Percentiles rank a stretch among this genome's conserved stretches.
phyloP scores from a whole-genome alignment of 805 yeast species.

The Saturnispora silvae region DNA sequence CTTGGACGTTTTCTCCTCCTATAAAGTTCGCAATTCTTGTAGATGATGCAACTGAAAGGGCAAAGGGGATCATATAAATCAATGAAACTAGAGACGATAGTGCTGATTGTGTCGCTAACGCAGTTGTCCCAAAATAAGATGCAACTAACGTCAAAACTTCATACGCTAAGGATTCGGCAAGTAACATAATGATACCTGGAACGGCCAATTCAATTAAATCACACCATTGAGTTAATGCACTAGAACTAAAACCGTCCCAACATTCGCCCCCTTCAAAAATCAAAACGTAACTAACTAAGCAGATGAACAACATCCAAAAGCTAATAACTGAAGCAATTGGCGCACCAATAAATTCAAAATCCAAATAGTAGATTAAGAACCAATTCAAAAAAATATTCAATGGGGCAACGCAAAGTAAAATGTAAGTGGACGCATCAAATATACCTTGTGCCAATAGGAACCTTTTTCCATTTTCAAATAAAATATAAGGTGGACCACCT shows the following conservation, averaged over 20 bases:
- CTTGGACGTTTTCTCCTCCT: constrained; percentile 30
- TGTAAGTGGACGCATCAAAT: constrained; percentile 69
- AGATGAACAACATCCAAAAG: constrained; percentile 57
- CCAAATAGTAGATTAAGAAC: constrained; percentile 50
- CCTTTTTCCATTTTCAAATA: constrained; percentile 63
- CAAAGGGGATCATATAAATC: constrained; percentile 47
- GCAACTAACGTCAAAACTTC: constrained; percentile 46
- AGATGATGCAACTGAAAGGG: constrained; percentile 43
- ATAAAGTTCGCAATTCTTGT: constrained; percentile 46
- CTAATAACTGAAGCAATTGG: constrained; percentile 64
- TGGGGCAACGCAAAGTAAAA: constrained; percentile 60
- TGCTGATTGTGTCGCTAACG: constrained; percentile 47
- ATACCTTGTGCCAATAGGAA: constrained; percentile 70
- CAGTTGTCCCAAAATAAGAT: constrained; percentile 40
- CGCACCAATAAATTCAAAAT: constrained; percentile 68
- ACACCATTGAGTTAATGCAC: constrained; percentile 28
- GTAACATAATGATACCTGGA: constrained; percentile 44
- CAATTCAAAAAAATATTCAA: constrained; percentile 58
- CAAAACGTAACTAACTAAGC: constrained; percentile 43
- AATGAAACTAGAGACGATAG: constrained; percentile 42
- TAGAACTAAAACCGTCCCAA: constrained; percentile 50
- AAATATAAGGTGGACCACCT: constrained; percentile 67
- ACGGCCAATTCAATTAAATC: constrained; percentile 36
- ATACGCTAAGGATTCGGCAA: constrained; percentile 48
- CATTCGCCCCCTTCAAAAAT: constrained; percentile 57